Evolutionary conservation across 2,329 filamentous ascomycete genomes (phyloP).

Genomic region (Microdochium trichocladiopsis): DNA sequence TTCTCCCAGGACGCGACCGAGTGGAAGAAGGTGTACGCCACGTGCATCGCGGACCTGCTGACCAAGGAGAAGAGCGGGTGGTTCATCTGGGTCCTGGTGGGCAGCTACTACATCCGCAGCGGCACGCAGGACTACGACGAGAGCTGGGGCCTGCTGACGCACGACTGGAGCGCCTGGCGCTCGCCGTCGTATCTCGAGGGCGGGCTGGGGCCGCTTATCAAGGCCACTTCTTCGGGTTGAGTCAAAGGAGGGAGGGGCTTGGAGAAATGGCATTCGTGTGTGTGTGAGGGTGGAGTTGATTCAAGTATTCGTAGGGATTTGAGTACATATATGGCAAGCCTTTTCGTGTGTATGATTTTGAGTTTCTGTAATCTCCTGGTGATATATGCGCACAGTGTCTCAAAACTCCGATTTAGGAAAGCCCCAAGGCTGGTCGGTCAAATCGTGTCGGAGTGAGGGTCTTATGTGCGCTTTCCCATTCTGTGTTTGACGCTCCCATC

Average conservation of each 20-base stretch:
- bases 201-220: constrained; percentile 31
- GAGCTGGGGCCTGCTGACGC: constrained; percentile 46
- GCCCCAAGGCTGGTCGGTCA: too few relatives aligned
- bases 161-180: constrained; percentile 47
- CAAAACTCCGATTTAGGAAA: too few relatives aligned
- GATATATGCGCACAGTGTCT: too few relatives aligned
- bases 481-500: too few relatives aligned
- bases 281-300: too few relatives aligned
- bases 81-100: constrained; percentile 52
- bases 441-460: too few relatives aligned
- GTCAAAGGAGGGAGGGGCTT: constrained; percentile 1
- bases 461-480: too few relatives aligned
- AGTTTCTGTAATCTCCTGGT: too few relatives aligned
- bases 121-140: constrained; percentile 50
- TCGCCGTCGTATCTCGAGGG: constrained; percentile 32
- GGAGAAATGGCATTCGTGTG: too few relatives aligned
- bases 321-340: too few relatives aligned
- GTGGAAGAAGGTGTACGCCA: constrained; percentile 41
- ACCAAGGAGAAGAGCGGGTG: constrained; percentile 41
- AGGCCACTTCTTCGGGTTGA: constrained; percentile 1
- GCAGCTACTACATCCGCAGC: constrained; percentile 49
- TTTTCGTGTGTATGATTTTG: too few relatives aligned
- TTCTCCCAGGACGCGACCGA: constrained; percentile 39
- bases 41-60: constrained; percentile 43
- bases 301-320: too few relatives aligned